A percentile compares a stretch with the other conserved stretches of the same genome.
phyloP scores from a whole-genome alignment of 176 grass and related monocot genomes.

The Triticum urartu region DNA sequence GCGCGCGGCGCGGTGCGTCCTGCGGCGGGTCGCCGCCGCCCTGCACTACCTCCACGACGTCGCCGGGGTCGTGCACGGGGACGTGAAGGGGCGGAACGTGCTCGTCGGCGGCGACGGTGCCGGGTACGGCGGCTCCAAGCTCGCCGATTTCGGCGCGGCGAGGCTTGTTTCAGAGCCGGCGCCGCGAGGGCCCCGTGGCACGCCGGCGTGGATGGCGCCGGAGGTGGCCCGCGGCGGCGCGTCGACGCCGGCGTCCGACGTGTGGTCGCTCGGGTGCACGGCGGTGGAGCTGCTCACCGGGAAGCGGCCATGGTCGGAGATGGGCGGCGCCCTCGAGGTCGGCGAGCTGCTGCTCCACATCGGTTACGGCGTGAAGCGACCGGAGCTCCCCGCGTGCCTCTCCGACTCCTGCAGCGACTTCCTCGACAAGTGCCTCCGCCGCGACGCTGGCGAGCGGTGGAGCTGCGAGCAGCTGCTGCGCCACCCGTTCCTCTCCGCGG shows the following conservation, averaged over 20 bases:
- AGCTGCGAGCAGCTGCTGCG: constrained; percentile 58
- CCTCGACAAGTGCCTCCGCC: constrained; percentile 77
- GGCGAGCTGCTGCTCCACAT: constrained; percentile 53
- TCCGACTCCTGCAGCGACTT: constrained; percentile 66
- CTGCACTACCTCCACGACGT: constrained; percentile 71
- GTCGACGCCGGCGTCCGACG: constrained; percentile 60
- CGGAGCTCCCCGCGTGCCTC: constrained; percentile 42
- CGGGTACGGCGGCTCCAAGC: constrained; percentile 37
- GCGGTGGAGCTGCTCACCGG: constrained; percentile 80
- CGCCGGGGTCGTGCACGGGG: constrained; percentile 79
- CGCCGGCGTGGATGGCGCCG: constrained; percentile 91
- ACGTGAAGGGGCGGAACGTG: constrained; percentile 86
- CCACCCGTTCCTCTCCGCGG: constrained; percentile 67
- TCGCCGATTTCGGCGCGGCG: constrained; percentile 76
- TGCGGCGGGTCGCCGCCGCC: constrained; percentile 47
- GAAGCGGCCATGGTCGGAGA: constrained; percentile 60
- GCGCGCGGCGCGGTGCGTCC: constrained; percentile 40
- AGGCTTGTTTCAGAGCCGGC: constrained; percentile 27
- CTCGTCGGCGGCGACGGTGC: constrained; percentile 32
- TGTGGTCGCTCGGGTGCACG: constrained; percentile 94
- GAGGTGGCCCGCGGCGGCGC: constrained; percentile 70
- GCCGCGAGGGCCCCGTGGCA: constrained; percentile 32
- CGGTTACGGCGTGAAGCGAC: constrained; percentile 55
- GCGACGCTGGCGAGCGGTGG: constrained; percentile 60
- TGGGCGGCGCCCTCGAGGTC: constrained; percentile 38